Evolutionary conservation across 805 yeast genomes (phyloP).

Genomic region (Starmerella riodocensis): DNA sequence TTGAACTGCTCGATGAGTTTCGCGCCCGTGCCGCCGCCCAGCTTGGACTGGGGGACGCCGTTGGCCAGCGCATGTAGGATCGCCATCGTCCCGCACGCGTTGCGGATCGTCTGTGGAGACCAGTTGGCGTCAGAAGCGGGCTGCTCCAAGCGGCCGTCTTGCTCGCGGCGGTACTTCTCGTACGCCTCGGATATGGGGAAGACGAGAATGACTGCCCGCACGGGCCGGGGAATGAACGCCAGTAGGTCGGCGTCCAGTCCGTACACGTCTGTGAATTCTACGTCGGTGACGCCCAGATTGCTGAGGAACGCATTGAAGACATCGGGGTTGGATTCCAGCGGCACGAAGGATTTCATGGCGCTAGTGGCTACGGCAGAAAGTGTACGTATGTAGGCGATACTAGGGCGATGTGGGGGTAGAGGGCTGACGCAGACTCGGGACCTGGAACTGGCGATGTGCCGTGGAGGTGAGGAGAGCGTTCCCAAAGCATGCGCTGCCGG

Average conservation of each 20-base stretch:
- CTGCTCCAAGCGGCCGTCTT: constrained; percentile 29
- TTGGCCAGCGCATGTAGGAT: constrained; percentile 50
- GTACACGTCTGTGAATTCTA: constrained; percentile 66
- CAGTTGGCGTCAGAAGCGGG: constrained; percentile 38
- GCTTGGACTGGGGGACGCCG: constrained; percentile 23
- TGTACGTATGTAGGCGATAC: no score
- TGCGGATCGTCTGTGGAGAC: constrained; percentile 72
- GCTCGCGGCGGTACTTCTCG: constrained; percentile 37
- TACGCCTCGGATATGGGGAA: constrained; percentile 64
- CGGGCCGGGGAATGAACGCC: constrained; percentile 70
- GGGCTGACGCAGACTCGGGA: no score
- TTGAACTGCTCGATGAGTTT: constrained; percentile 23
- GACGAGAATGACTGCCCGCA: constrained; percentile 57
- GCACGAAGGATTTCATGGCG: constrained; percentile 28
- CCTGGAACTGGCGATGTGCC: no score
- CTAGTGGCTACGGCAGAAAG: no score
- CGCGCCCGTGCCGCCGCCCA: constrained; percentile 23
- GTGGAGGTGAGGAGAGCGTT: no score
- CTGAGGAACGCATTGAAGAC: constrained; percentile 60
- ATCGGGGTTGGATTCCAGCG: constrained; percentile 82
- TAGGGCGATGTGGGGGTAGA: no score
- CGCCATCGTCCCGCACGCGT: constrained; percentile 91
- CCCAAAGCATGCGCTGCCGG: no score
- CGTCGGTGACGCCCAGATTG: constrained; percentile 50
- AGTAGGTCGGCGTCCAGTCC: constrained; percentile 78